Base-by-base conservation (phyloP, 2,329 filamentous ascomycete species). In the Verticillium nonalfalfae region DNA sequence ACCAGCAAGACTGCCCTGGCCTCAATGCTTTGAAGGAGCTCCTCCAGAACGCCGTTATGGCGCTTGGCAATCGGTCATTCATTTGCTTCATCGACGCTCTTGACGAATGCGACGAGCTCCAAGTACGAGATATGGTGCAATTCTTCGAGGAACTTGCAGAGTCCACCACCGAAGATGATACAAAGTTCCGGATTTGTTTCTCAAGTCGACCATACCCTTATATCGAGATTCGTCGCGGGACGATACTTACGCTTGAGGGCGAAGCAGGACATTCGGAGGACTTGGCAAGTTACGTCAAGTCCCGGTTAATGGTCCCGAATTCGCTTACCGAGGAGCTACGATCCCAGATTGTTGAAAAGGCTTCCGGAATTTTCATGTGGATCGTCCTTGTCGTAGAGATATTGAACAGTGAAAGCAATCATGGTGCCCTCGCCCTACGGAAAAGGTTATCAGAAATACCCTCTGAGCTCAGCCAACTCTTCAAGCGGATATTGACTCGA, bases 341-440 rank as follows among this genome's bases (percentile, higher is more conserved):
- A 7, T 55, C 61, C 0, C 63, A 74, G n/a, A 59, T 80, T 3
- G 64, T 73, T 1, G 56, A 70, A 3, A 78, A 75, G 60, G 71
- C 76, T n/a, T 68, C 71, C 0, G 74, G 75, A 0, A 69, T 81
- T 38, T 81, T 81, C 58, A 69, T 81, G 57, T 79, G 76, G 77
- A 71, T 75, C 9, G 73, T 73, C 4, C 61, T 80, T 0, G 77
- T 79, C 2, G 70, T 79, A 1, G 68, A 72, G 1, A 75, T 78
- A 5, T 65, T 79, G 11, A 77, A 77, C 58, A 70, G 70, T 26
- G 74, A 75, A 34, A 66, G 69, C 15, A 62, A 69, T 11, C 56
- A 64, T 18, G 0, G 1, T 34, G 1, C 58, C 55, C 0, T 52
- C 45, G 45, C 45, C 11, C n/a, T 52, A 10, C 21, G 18, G 4